Percentiles rank a stretch among this genome's conserved stretches.
Evolutionary conservation across 2,329 filamentous ascomycete species (phyloP).

Genomic region (Apiospora malaysiana): DNA sequence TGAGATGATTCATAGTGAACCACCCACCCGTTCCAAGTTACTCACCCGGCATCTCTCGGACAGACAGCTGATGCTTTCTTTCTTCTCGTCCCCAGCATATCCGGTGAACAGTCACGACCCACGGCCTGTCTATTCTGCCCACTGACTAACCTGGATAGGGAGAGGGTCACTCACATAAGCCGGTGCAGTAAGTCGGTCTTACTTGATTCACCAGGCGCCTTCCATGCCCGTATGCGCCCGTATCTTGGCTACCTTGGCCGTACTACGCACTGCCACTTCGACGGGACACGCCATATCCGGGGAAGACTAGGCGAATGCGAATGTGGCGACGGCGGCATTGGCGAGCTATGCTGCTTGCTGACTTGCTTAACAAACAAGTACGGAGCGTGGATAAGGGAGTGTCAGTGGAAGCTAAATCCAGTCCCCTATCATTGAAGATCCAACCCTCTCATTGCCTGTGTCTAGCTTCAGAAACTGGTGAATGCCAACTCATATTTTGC

Average conservation of each 20-base stretch:
- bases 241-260: background rate
- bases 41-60: background rate
- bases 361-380: no score
- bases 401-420: no score
- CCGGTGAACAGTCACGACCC: background rate
- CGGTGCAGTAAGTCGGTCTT: background rate
- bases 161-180: background rate
- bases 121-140: background rate
- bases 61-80: background rate
- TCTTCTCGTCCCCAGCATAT: background rate
- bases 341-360: background rate
- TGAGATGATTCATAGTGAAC: background rate
- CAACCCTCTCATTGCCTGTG: no score
- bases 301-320: background rate
- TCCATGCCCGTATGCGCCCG: background rate
- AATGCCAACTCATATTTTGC: no score
- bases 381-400: no score
- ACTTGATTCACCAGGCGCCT: background rate
- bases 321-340: background rate
- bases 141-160: background rate
- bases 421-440: no score
- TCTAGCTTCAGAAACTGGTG: no score
- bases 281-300: background rate
- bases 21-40: background rate
- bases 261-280: background rate